Base-by-base conservation (phyloP, 805 yeast genomes). In the Metschnikowia santaceciliae region DNA sequence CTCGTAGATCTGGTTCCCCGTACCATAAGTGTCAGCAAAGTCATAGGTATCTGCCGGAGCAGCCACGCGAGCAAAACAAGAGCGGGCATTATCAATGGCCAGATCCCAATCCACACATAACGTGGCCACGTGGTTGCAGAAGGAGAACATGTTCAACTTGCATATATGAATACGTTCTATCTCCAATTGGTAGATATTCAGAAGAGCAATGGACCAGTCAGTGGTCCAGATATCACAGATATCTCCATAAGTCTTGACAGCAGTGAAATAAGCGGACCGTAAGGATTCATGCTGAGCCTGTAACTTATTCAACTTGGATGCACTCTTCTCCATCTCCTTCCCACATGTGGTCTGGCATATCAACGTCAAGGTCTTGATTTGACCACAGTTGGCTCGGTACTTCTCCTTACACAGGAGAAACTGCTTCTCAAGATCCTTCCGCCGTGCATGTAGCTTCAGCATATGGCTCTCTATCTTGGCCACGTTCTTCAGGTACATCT, bases 61-160 rank as follows among this genome's bases (percentile, higher is more conserved):
- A 17, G 82, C 84, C 57, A 90, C 84, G 46, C 79, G 76, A 52
- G 90, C 96, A 48, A 89, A 74, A 2, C 80, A 66, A 6, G 81
- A 64, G 50, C 96, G 77, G 13, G 90, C 78, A 47, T 74, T 74
- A 61, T 90, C 96, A 50, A 86, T 88, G 8, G 86, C 77, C 54
- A 81, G 84, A 62, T 90, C 96, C 60, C 85, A 87, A 41, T 82
- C 80, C 32, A 89, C 91, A 63, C 96, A 90, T 2, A 83, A 75
- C 0, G 88, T 76, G 6, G 95, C 87, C 7, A 87, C 74, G 37
- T 83, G 75, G 66, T 89, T 89, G 43, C 92, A 82, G 61, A 76
- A 88, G 40, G 83, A 86, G 87, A 96, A 90, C 52, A 90, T 66
- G 57, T 83, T 87, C 15, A 84, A 72, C 60, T 88, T 85, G 50